Evolutionary conservation across 2,329 filamentous ascomycete species (phyloP), one percentile per base, ranked within the genome.

Genomic region (Waltergamsia citrina): DNA sequence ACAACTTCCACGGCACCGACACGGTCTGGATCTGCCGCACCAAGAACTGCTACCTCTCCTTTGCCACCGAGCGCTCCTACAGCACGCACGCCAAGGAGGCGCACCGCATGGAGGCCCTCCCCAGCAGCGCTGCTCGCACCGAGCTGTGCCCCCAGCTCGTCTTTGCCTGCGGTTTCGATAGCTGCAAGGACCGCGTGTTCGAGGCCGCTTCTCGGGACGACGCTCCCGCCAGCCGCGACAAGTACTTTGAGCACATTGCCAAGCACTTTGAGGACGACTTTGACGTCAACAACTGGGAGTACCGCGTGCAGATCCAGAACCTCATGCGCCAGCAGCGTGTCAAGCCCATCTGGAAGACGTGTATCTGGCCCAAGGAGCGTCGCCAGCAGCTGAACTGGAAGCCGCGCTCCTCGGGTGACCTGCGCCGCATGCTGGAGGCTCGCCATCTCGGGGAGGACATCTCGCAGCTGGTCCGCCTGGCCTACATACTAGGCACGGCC

Each of bases 161-260:
- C 34, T 65, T 64, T 38, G 51, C 60, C 12, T 65, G 62, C 33
- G 62, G 62, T 20, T 65, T 65, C 37, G 45, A 43, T 36, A 50
- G 44, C 32, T 65, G 62, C 47, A 62, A 60, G 37, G 59, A 64
- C 36, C 56, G 59, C 14, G 39, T 65, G 18, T 60, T 65, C 34
- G 62, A 65, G 44, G 57, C 62, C 11, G 39, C 50, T 2, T 50
- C 39, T 32, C 53, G 46, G 12, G 53, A 57, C 10, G 60, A 61
- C 21, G 57, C 60, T 3, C 43, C 51, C 4, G 38, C 48, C 16
- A 52, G 53, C 16, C 57, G 57, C 12, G 60, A 65, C 39, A 63
- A 59, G 43, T 63, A 62, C 48, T 64, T 65, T 42, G 62, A 64
- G 41, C 62, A 65, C 40, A 60, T 65, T 34, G 62, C 61, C 25